These are phyloP conservation scores for Sanguinoderma infundibulare DNA, from an alignment of 1,284 basidiomycete genomes.

Conservation along the genomic window DNA sequence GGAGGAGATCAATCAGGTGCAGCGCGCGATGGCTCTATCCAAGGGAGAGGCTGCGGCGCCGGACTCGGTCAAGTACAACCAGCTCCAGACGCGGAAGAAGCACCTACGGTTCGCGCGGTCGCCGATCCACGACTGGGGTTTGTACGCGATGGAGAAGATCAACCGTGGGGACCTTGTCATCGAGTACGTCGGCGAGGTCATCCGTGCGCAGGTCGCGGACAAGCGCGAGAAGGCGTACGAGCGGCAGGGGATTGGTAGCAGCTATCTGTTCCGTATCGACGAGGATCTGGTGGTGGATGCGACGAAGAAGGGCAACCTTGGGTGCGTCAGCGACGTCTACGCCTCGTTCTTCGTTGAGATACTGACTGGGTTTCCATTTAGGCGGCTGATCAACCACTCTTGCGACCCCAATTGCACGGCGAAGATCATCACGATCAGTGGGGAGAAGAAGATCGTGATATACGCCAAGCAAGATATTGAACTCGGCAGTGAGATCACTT, in stretches of 20 bases:
- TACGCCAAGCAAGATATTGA: slow-evolving; percentile 96
- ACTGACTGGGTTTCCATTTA: slow-evolving; percentile 37
- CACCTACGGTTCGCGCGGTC: slow-evolving; percentile 95
- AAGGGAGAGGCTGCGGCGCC: slow-evolving; percentile 73
- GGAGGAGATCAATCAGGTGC: slow-evolving; percentile 91
- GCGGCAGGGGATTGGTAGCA: slow-evolving; percentile 92
- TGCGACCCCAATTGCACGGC: slow-evolving; percentile 98
- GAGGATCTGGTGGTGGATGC: slow-evolving; percentile 96
- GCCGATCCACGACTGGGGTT: slow-evolving; percentile 97
- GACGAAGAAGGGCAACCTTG: slow-evolving; percentile 97
- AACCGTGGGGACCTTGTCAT: slow-evolving; percentile 98
- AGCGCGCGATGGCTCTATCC: slow-evolving; percentile 73
- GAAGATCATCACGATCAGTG: slow-evolving; percentile 98
- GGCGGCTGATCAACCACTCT: slow-evolving; percentile 94
- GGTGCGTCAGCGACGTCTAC: slow-evolving; percentile 55
- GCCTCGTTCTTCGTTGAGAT: background rate
- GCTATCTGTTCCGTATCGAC: slow-evolving; percentile 93
- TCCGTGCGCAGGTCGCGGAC: slow-evolving; percentile 95
- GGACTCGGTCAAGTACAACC: slow-evolving; percentile 94
- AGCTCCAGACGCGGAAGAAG: slow-evolving; percentile 97
- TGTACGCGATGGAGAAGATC: slow-evolving; percentile 96
- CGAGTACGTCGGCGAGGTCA: slow-evolving; percentile 98
- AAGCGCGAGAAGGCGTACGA: slow-evolving; percentile 97
- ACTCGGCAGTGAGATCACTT: slow-evolving; percentile 94
- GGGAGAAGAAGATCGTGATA: slow-evolving; percentile 99